phyloP scores from a whole-genome alignment of 2,329 filamentous ascomycete species.

The Fusarium begoniae region DNA sequence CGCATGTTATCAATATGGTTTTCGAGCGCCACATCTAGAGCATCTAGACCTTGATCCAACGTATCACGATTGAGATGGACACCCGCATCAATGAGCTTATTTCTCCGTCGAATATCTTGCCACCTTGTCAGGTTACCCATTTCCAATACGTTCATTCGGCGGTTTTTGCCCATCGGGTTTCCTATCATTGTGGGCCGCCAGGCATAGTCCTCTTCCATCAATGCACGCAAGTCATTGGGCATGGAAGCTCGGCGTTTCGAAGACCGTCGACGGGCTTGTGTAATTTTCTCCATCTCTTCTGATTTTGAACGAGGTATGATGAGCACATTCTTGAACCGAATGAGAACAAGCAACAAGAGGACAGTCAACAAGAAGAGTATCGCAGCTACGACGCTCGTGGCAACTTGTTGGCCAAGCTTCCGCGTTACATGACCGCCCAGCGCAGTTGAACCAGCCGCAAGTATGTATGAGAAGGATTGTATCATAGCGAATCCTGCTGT shows the following conservation, averaged over 20 bases:
- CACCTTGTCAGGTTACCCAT: conserved; percentile 74
- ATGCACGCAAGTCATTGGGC: conserved; percentile 50
- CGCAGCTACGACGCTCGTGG: conserved; percentile 74
- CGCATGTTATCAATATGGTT: conserved; percentile 50
- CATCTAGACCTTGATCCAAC: conserved; percentile 48
- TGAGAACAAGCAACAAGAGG: conserved; percentile 68
- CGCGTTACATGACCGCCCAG: conserved; percentile 74
- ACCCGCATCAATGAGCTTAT: conserved; percentile 62
- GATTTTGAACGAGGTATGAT: conserved; percentile 72
- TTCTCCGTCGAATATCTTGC: conserved; percentile 74
- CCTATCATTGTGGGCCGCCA: conserved; percentile 78
- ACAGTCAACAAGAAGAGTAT: conserved; percentile 73
- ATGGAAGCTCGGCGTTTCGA: conserved; percentile 56
- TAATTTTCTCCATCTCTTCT: conserved; percentile 63
- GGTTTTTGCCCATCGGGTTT: conserved; percentile 73
- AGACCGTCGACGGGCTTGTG: conserved; percentile 59
- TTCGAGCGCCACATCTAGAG: conserved; percentile 50
- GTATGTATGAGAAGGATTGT: conserved; percentile 74
- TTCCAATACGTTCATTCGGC: conserved; percentile 77
- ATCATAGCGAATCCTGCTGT: conserved; percentile 75
- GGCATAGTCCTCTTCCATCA: conserved; percentile 62
- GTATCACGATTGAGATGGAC: conserved; percentile 50
- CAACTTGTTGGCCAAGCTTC: conserved; percentile 71
- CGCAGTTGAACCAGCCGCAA: conserved; percentile 74
- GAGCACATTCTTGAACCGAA: conserved; percentile 71